Conservation (phyloP, 169 alveolate species). For the Babesia sp. region DNA sequence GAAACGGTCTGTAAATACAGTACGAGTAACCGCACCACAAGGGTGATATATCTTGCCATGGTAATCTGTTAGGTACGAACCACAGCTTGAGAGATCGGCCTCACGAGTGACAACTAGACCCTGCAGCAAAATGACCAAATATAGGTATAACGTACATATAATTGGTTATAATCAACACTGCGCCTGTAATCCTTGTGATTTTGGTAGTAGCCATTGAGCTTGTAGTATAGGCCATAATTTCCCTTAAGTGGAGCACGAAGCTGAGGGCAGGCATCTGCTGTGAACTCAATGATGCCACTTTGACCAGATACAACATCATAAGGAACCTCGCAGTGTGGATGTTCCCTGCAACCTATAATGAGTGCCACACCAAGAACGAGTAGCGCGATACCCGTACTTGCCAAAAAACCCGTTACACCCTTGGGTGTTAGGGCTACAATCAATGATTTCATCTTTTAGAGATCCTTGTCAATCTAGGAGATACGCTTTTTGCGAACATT, state of each 20-base stretch:
- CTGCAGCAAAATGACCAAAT: neutral
- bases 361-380: conserved; percentile 29
- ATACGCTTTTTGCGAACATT: too few species aligned
- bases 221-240: conserved; percentile 62
- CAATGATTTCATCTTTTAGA: neutral
- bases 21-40: conserved; percentile 74
- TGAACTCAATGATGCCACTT: conserved; percentile 20
- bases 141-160: conserved; percentile 48
- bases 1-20: conserved; percentile 75
- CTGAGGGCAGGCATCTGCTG: conserved; percentile 38
- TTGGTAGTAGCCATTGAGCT: conserved; percentile 72
- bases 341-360: conserved; percentile 38
- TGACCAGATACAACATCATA: neutral
- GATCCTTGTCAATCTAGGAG: neutral
- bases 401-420: conserved; percentile 5
- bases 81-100: conserved; percentile 56
- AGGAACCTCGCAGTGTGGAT: conserved; percentile 57
- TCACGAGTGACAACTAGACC: conserved; percentile 54
- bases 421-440: conserved; percentile 27
- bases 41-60: conserved; percentile 73
- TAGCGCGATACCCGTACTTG: neutral
- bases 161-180: conserved; percentile 72
- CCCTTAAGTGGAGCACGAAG: conserved; percentile 55
- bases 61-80: conserved; percentile 59
- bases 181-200: conserved; percentile 69